phyloP scores from a whole-genome alignment of 371 early-diverging fungal genomes.

The Batrachochytrium dendrobatidis region DNA sequence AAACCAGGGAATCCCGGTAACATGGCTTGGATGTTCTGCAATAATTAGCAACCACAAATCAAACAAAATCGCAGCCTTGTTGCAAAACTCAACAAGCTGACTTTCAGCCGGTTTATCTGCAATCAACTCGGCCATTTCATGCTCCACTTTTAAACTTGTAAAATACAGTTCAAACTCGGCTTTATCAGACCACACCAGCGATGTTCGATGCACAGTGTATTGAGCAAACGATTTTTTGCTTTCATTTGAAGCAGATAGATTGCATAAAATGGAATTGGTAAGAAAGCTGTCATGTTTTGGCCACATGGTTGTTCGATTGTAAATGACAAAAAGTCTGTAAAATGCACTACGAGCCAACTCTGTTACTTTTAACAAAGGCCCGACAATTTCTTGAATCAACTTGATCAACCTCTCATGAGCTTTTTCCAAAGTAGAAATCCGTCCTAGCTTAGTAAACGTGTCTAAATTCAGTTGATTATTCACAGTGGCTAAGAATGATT shows the following conservation, averaged over 20 bases:
- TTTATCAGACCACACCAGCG: constrained; percentile 26
- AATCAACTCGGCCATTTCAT: background rate
- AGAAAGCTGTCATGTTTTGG: constrained; percentile 9
- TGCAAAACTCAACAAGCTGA: constrained; percentile 7
- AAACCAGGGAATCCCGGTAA: constrained; percentile 27
- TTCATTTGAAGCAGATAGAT: background rate
- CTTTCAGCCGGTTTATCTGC: background rate
- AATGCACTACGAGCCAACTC: background rate
- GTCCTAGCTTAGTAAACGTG: too few species aligned
- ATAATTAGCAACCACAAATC: constrained; percentile 14
- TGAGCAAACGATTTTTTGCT: constrained; percentile 7
- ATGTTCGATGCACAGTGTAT: constrained; percentile 13
- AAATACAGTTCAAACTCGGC: constrained; percentile 15
- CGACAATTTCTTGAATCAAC: background rate
- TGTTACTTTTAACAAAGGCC: background rate
- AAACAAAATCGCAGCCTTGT: background rate
- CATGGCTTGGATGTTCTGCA: constrained; percentile 12
- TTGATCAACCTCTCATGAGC: too few species aligned
- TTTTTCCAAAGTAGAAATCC: too few species aligned
- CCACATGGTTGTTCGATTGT: constrained; percentile 14
- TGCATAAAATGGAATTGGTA: constrained; percentile 12
- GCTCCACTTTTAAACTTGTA: constrained; percentile 9
- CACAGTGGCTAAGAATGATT: too few species aligned
- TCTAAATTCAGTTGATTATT: too few species aligned
- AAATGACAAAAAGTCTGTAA: constrained; percentile 19